These are phyloP conservation scores for Oleoguttula mirabilis DNA, from an alignment of 495 filamentous ascomycete species.

Conservation along the genomic window DNA sequence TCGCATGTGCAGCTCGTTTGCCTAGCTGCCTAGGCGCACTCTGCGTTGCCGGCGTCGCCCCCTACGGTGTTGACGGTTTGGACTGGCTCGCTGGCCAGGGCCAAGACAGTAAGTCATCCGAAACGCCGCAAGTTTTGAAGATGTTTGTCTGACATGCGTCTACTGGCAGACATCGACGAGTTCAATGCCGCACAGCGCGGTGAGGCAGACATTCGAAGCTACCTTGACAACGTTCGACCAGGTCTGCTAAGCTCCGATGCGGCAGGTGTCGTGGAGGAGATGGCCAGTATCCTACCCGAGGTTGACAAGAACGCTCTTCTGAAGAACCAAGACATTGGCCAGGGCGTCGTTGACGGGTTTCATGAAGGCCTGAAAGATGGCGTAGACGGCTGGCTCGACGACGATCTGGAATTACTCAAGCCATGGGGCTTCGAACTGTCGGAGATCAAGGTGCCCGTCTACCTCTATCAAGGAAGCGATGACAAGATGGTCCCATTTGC, in stretches of 20 bases:
- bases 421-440: conserved; percentile 19
- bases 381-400: conserved; percentile 19
- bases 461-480: conserved; percentile 13
- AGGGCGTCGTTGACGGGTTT: not conserved
- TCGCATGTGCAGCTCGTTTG: conserved; percentile 17
- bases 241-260: conserved; percentile 9
- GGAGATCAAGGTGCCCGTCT: conserved; percentile 14
- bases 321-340: conserved; percentile 6
- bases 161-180: conserved; percentile 16
- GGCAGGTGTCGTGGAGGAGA: conserved; percentile 4
- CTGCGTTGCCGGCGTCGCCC: conserved; percentile 12
- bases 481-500: conserved; percentile 18
- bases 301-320: conserved; percentile 13
- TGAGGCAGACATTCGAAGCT: conserved; percentile 11
- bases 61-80: conserved; percentile 16
- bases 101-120: conserved; percentile 16
- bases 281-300: conserved; percentile 14
- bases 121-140: not conserved
- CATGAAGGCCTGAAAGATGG: conserved; percentile 14
- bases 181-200: conserved; percentile 10
- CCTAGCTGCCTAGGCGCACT: conserved; percentile 9
- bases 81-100: conserved; percentile 19
- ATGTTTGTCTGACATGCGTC: not conserved
- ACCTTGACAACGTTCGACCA: not conserved
- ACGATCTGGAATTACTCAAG: conserved; percentile 13